Conservation (phyloP, 106 monocot genomes). For the Vanilla planifolia region DNA sequence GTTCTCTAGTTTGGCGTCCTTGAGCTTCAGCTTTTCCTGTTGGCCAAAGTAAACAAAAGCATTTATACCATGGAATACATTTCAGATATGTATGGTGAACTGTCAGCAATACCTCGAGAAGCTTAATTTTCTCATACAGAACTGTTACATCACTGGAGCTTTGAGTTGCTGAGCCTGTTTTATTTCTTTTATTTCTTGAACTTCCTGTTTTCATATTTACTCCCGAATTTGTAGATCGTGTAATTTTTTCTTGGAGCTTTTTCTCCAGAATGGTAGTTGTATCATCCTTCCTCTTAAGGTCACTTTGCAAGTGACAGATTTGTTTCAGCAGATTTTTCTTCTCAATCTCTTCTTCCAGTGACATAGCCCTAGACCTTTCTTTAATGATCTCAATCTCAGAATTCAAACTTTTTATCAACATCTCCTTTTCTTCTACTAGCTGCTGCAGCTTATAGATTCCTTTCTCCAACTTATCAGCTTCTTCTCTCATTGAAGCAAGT, state of each 20-base stretch:
- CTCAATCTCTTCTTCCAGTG: conserved; percentile 33
- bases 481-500: conserved; percentile 24
- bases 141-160: conserved; percentile 11
- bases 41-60: not conserved
- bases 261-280: conserved; percentile 19
- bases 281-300: conserved; percentile 29
- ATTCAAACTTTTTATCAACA: conserved; percentile 20
- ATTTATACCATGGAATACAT: not conserved
- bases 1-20: conserved; percentile 14
- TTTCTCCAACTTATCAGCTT: conserved; percentile 23
- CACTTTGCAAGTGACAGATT: conserved; percentile 20
- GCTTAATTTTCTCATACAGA: conserved; percentile 17
- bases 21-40: conserved; percentile 16
- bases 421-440: conserved; percentile 43
- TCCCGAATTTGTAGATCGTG: conserved; percentile 6
- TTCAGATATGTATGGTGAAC: not conserved
- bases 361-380: conserved; percentile 23
- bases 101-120: conserved; percentile 17
- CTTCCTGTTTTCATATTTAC: conserved; percentile 11
- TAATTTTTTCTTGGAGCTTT: conserved; percentile 22
- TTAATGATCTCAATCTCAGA: conserved; percentile 30
- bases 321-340: conserved; percentile 45
- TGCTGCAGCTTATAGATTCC: conserved; percentile 24
- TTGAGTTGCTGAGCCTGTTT: conserved; percentile 8
- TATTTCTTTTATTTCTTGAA: conserved; percentile 20